phyloP scores from a whole-genome alignment of 1,284 basidiomycete species.

The Hemileia vastatrix region DNA sequence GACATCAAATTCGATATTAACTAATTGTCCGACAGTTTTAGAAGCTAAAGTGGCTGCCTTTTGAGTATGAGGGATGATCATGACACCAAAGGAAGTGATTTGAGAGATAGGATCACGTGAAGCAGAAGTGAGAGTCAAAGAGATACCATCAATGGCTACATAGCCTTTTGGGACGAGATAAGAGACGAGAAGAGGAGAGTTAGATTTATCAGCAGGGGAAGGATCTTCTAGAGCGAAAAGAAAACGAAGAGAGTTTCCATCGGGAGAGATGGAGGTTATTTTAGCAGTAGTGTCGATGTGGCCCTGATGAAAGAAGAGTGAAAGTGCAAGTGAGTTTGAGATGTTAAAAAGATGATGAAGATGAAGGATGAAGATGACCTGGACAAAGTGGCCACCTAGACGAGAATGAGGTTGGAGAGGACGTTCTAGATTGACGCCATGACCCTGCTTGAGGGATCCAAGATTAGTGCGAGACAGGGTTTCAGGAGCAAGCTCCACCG shows the following conservation, averaged over 20 bases:
- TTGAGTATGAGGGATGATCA: conserved; percentile 93
- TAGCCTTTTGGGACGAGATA: conserved; percentile 96
- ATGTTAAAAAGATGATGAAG: conserved; percentile 1
- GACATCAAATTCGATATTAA: conserved; percentile 94
- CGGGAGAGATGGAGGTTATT: conserved; percentile 57
- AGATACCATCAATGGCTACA: conserved; percentile 86
- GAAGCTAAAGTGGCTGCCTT: conserved; percentile 69
- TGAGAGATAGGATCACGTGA: conserved; percentile 51
- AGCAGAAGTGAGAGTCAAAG: conserved; percentile 67
- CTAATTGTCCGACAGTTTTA: conserved; percentile 66
- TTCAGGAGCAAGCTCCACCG: conserved; percentile 90
- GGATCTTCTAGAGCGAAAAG: conserved; percentile 54
- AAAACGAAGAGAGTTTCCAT: conserved; percentile 78
- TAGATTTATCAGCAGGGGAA: conserved; percentile 55
- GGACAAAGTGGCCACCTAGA: conserved; percentile 96
- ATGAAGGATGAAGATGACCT: conserved; percentile 52
- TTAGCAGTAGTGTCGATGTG: conserved; percentile 85
- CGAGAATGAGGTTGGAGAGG: conserved; percentile 85
- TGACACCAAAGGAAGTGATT: conserved; percentile 70
- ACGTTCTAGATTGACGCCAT: conserved; percentile 78
- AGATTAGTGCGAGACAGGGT: conserved; percentile 84
- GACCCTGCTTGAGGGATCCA: conserved; percentile 47
- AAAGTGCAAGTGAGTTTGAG: background rate
- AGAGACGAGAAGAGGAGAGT: conserved; percentile 58
- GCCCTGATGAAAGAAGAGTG: conserved; percentile 52